Evolutionary conservation across 352 stramenopile species (phyloP).

Genomic region (Pythium periplocum): DNA sequence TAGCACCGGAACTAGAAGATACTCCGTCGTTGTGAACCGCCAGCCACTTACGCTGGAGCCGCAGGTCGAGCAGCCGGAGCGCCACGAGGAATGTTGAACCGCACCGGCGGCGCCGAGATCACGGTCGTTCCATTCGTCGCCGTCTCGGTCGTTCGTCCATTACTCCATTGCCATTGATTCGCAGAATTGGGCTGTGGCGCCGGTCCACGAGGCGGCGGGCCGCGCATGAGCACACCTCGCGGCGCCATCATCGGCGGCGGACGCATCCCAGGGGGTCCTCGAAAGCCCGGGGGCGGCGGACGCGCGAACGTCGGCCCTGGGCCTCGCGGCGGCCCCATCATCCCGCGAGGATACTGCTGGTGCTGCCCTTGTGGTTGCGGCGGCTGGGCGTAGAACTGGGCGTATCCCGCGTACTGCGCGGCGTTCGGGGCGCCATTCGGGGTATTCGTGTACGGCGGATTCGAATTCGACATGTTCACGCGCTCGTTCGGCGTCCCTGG

Average conservation of each 20-base stretch:
- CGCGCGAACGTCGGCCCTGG: slow-evolving; percentile 9
- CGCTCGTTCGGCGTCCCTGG: too few relatives aligned
- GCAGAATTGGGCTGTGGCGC: slow-evolving; percentile 6
- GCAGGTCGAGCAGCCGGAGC: background rate
- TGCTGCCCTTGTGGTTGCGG: background rate
- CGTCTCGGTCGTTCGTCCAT: slow-evolving; percentile 20
- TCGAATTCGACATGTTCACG: slow-evolving; percentile 14
- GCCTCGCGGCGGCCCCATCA: slow-evolving; percentile 7
- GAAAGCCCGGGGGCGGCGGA: slow-evolving; percentile 10
- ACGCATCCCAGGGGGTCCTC: slow-evolving; percentile 6
- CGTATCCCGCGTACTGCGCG: slow-evolving; percentile 52
- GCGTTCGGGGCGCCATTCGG: slow-evolving; percentile 18
- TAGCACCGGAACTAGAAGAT: too few relatives aligned
- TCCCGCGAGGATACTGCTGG: slow-evolving; percentile 4
- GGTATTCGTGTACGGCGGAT: slow-evolving; percentile 19
- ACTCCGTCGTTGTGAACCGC: background rate
- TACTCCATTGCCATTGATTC: slow-evolving; percentile 69
- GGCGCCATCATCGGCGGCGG: slow-evolving; percentile 12
- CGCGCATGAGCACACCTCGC: slow-evolving; percentile 3
- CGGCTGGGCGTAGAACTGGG: slow-evolving; percentile 44
- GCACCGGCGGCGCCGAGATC: slow-evolving; percentile 31
- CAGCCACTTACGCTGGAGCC: slow-evolving; percentile 2
- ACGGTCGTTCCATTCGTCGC: slow-evolving; percentile 9
- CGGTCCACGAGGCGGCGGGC: slow-evolving; percentile 14
- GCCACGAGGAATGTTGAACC: slow-evolving; percentile 31